These are phyloP conservation scores for Pogostemon cablin DNA, from an alignment of 257 asterid species.

Conservation along the genomic window DNA sequence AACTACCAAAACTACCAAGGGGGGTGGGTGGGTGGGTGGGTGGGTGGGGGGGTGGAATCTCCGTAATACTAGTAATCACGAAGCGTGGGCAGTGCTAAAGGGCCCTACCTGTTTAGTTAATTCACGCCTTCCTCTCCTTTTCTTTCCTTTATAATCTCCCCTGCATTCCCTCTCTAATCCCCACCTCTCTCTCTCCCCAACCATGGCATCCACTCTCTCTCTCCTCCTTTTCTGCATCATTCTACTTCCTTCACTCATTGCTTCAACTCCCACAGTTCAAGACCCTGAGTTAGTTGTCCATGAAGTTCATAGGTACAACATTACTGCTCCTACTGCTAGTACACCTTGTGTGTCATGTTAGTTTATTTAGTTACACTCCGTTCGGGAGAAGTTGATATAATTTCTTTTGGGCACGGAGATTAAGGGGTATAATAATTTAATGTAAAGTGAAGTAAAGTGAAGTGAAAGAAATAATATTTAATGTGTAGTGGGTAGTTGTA, in stretches of 20 bases:
- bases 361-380: neutral
- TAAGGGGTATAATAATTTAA: too few species aligned
- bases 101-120: constrained; percentile 68
- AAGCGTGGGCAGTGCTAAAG: constrained; percentile 29
- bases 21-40: neutral
- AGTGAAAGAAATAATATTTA: too few species aligned
- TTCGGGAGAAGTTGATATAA: too few species aligned
- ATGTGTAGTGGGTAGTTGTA: too few species aligned
- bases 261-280: constrained; percentile 43
- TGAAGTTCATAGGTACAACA: constrained; percentile 58
- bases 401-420: too few species aligned
- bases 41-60: constrained; percentile 38
- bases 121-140: constrained; percentile 62
- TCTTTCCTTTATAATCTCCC: constrained; percentile 41
- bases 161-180: constrained; percentile 23
- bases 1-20: constrained; percentile 59
- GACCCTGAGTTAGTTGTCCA: constrained; percentile 64
- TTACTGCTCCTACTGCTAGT: neutral
- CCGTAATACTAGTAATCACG: constrained; percentile 73
- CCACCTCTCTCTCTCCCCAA: constrained; percentile 17
- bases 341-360: neutral
- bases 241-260: constrained; percentile 45
- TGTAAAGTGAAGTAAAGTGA: too few species aligned
- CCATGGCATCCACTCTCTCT: constrained; percentile 42
- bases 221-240: constrained; percentile 36